Percentiles rank a stretch among this genome's conserved stretches.
These are phyloP conservation scores for Mycena rebaudengoi DNA, from an alignment of 768 basidiomycete species.

Conservation along the genomic window DNA sequence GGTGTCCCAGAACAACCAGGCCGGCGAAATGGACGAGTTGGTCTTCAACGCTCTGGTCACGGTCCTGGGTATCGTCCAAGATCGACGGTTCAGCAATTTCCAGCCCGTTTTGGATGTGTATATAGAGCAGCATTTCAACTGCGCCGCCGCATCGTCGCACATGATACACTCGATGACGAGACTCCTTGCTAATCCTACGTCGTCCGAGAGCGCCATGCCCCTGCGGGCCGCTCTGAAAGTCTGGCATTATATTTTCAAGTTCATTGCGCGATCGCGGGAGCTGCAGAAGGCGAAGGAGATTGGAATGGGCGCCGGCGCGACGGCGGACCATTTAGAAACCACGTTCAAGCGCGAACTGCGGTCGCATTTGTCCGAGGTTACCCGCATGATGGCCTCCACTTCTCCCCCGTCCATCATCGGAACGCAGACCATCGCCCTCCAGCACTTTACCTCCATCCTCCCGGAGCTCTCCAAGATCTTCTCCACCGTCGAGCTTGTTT, in stretches of 20 bases:
- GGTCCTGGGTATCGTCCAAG: conserved; percentile 91
- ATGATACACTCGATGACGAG: conserved; percentile 90
- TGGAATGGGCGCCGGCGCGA: conserved; percentile 81
- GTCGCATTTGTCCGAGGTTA: conserved; percentile 81
- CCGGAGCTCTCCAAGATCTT: conserved; percentile 89
- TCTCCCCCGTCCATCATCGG: conserved; percentile 91
- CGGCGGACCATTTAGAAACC: conserved; percentile 85
- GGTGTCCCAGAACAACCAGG: conserved; percentile 74
- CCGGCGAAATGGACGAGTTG: conserved; percentile 82
- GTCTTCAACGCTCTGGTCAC: conserved; percentile 93
- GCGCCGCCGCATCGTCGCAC: conserved; percentile 80
- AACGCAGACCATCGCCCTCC: conserved; percentile 92
- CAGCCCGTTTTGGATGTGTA: conserved; percentile 93
- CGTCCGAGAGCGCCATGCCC: conserved; percentile 75
- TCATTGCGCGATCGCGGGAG: conserved; percentile 90
- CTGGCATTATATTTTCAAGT: conserved; percentile 96
- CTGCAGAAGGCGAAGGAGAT: conserved; percentile 85
- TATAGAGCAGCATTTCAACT: conserved; percentile 89
- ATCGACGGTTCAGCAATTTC: conserved; percentile 95
- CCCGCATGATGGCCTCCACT: conserved; percentile 85
- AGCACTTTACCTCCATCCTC: conserved; percentile 92
- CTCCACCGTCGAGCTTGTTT: conserved; percentile 82
- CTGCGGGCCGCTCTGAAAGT: conserved; percentile 93
- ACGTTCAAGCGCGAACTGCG: conserved; percentile 87
- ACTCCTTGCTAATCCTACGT: conserved; percentile 77